A percentile compares a stretch with the other conserved stretches of the same genome.
phyloP scores from a whole-genome alignment of 768 basidiomycete genomes.

The Podaxis sp. region DNA sequence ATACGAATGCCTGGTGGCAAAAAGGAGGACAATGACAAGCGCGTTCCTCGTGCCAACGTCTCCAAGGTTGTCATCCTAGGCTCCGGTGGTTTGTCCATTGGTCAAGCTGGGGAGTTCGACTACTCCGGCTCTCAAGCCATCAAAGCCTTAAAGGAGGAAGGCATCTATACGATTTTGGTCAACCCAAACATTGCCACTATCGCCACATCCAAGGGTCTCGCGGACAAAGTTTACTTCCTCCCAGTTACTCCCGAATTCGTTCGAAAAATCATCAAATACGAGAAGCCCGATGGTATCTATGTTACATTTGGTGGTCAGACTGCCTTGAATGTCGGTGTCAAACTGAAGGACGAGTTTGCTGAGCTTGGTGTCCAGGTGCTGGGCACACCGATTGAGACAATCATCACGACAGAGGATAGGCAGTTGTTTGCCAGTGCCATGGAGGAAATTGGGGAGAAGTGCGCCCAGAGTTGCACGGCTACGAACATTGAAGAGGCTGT shows the following conservation, averaged over 20 bases:
- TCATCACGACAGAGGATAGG: slow-evolving; percentile 96
- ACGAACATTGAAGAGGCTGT: slow-evolving; percentile 85
- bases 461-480: slow-evolving; percentile 86
- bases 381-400: slow-evolving; percentile 95
- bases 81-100: slow-evolving; percentile 96
- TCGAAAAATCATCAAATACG: slow-evolving; percentile 96
- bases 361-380: slow-evolving; percentile 89
- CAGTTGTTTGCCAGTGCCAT: slow-evolving; percentile 93
- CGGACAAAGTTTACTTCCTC: slow-evolving; percentile 99
- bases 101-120: slow-evolving; percentile 99
- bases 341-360: slow-evolving; percentile 95
- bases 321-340: slow-evolving; percentile 94
- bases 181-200: slow-evolving; percentile 99
- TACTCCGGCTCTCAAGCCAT: slow-evolving; percentile 99
- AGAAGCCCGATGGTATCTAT: slow-evolving; percentile 98
- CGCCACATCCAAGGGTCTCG: slow-evolving; percentile 94
- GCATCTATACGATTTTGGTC: slow-evolving; percentile 97
- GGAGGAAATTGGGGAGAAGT: slow-evolving; percentile 94
- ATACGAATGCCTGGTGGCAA: slow-evolving; percentile 77
- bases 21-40: slow-evolving; percentile 79
- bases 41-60: slow-evolving; percentile 71
- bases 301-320: slow-evolving; percentile 99
- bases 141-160: slow-evolving; percentile 98
- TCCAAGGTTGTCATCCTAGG: slow-evolving; percentile 96
- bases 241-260: slow-evolving; percentile 98